Evolutionary conservation across 1,139 yeast genomes (phyloP), one percentile per base, ranked within the genome.

Genomic region (Lodderomyces margitis): DNA sequence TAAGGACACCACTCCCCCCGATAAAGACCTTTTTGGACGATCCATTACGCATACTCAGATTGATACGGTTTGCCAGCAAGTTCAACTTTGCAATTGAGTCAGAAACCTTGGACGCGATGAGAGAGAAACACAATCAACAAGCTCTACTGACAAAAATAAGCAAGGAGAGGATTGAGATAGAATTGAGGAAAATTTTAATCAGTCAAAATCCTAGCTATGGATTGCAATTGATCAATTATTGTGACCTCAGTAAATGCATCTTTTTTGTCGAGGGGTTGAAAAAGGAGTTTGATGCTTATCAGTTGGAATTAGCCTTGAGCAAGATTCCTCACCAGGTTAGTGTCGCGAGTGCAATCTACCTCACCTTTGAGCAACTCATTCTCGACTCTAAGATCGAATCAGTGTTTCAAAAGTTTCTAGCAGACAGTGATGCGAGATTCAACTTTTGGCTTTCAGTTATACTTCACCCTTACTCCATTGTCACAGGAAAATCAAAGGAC

Each of bases 1-100:
- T 92, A 47, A 70, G 96, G 46, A 92, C 98, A 1, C 99, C 99
- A 0, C 69, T 92, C 41, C 82, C 79, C 12, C 96, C 98, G 2
- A 61, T 74, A 36, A 80, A 84, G 54, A 92, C 99, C 0, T 92
- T 92, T 56, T 60, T 83, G 41, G 98, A 92, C 58, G 99, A 92
- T 59, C 99, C 99, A 0, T 70, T 92, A 46, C 74, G 98, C 46
- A 94, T 92, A 2, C 64, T 92, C 45, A 72, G 99, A 48, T 65
- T 92, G 44, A 78, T 92, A 20, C 67, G 99, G 49, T 92, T 92
- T 68, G 94, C 96, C 0, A 74, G 89, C 36, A 78, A 88, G 41
- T 88, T 85, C 56, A 73, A 80, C 41, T 94, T 91, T 56, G 53
- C 55, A 0, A 74, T 92, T 33, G 95, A 83, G 9, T 52, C 62